Percentiles rank a stretch among this genome's conserved stretches.
These are phyloP conservation scores for Termitomyces titanicus DNA, from an alignment of 768 basidiomycete genomes.

Conservation along the genomic window DNA sequence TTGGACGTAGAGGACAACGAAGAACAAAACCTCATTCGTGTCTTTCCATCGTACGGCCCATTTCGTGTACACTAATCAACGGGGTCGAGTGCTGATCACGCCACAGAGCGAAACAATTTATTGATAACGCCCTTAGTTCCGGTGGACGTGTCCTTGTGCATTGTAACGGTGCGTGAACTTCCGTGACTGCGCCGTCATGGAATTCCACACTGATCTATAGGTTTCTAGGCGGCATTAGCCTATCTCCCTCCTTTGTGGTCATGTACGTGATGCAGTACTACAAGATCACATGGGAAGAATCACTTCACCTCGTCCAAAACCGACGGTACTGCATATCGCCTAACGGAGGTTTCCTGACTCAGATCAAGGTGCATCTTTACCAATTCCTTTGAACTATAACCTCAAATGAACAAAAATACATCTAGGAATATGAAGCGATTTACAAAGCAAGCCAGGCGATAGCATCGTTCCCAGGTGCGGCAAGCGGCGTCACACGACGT, in stretches of 20 bases:
- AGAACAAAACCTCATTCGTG: slow-evolving; percentile 89
- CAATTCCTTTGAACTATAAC: background rate
- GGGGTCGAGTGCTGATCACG: slow-evolving; percentile 3
- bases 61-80: background rate
- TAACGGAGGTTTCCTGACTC: slow-evolving; percentile 87
- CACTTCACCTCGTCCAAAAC: slow-evolving; percentile 84
- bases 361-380: slow-evolving; percentile 67
- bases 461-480: slow-evolving; percentile 48
- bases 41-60: slow-evolving; percentile 74
- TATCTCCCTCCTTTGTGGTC: slow-evolving; percentile 86
- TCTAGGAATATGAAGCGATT: slow-evolving; percentile 90
- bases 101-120: slow-evolving; percentile 70
- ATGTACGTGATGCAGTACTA: slow-evolving; percentile 92
- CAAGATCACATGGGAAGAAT: slow-evolving; percentile 83
- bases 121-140: slow-evolving; percentile 56
- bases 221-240: slow-evolving; percentile 74
- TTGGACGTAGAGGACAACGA: slow-evolving; percentile 90
- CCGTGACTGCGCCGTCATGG: background rate
- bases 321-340: slow-evolving; percentile 92
- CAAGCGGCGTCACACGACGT: slow-evolving; percentile 47
- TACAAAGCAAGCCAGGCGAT: slow-evolving; percentile 76
- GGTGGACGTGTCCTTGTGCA: slow-evolving; percentile 84
- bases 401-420: background rate
- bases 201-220: slow-evolving; percentile 1
- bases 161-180: slow-evolving; percentile 65